phyloP scores from a whole-genome alignment of 768 basidiomycete genomes.

The Amanita phalloides region DNA sequence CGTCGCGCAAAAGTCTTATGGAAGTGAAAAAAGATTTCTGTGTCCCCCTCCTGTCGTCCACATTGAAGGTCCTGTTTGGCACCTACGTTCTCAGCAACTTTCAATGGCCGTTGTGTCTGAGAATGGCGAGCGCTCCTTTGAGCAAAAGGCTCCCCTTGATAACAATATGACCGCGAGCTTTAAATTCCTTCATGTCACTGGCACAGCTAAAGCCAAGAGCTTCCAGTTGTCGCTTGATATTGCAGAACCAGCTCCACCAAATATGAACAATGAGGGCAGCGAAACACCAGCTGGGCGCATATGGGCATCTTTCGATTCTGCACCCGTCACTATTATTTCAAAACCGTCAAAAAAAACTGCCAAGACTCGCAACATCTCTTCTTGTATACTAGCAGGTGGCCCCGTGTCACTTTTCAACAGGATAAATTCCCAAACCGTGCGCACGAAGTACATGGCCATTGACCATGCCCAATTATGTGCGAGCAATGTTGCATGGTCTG shows the following conservation, averaged over 20 bases:
- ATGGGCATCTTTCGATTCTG: constrained; percentile 90
- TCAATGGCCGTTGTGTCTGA: constrained; percentile 84
- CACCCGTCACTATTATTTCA: constrained; percentile 89
- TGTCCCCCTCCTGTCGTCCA: constrained; percentile 91
- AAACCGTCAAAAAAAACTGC: constrained; percentile 97
- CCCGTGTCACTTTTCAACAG: constrained; percentile 92
- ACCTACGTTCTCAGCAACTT: constrained; percentile 70
- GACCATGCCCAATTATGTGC: constrained; percentile 76
- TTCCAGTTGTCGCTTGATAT: constrained; percentile 83
- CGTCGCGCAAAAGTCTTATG: constrained; percentile 93
- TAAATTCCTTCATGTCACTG: constrained; percentile 85
- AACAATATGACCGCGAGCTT: constrained; percentile 81
- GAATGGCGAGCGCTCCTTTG: constrained; percentile 71
- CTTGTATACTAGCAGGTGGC: constrained; percentile 81
- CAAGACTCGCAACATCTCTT: constrained; percentile 86
- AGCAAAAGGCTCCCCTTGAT: constrained; percentile 77
- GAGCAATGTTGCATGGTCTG: constrained; percentile 89
- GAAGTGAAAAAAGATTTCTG: constrained; percentile 89
- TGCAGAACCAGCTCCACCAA: constrained; percentile 56
- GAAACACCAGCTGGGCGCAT: constrained; percentile 50
- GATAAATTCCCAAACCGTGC: constrained; percentile 93
- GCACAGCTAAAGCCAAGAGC: constrained; percentile 82
- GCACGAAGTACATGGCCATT: constrained; percentile 96
- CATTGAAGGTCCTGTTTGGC: constrained; percentile 82
- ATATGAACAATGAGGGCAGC: constrained; percentile 32